Base-by-base conservation (phyloP, 805 yeast species). In the Lachancea kluyveri region DNA sequence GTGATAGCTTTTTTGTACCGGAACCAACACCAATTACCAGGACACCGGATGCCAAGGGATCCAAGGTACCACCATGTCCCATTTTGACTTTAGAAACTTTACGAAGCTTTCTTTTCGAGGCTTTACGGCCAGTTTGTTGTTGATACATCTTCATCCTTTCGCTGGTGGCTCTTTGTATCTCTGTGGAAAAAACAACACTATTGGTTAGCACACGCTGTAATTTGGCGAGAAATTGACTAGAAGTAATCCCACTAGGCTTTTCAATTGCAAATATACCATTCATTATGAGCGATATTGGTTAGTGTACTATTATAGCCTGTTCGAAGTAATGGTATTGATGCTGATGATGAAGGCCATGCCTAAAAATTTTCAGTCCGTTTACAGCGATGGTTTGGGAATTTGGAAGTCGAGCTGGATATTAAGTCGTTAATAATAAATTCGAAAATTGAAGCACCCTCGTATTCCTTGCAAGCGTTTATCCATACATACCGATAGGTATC, bases 11-110 rank as follows among this genome's bases (percentile, higher is more conserved):
- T 54, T 90, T 94, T 2, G 99, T 92, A 3, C 98, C 98, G 1
- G 67, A 41, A 5, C 96, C 96, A n/a, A 92, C 74, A 4, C 98
- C 99, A 34, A 92, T 68, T 2, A 94, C 90, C 24, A 84, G 57
- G 1, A 90, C 88, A 8, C 99, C 99, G n/a, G 87, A 77, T 0
- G 99, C 99, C 25, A 84, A 60, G 0, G 97, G 96, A 50, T 92
- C 99, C 22, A 92, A 64, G 0, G 99, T 92, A 7, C 99, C 99
- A 12, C 98, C 99, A 57, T 92, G 99, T 1, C 99, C 99, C 67
- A 90, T 80, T 50, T 92, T 92, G 20, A 88, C 77, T 46, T 77
- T 78, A 5, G 60, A 45, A 4, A 72, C 62, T 19, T 66, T 65
- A 15, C 68, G 61, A 17, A 71, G 64, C 36, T 72, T 71, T 33